Percentiles rank a stretch among this genome's conserved stretches.
Evolutionary conservation across 306 rosid species (phyloP).

Genomic region (Spatholobus suberectus): DNA sequence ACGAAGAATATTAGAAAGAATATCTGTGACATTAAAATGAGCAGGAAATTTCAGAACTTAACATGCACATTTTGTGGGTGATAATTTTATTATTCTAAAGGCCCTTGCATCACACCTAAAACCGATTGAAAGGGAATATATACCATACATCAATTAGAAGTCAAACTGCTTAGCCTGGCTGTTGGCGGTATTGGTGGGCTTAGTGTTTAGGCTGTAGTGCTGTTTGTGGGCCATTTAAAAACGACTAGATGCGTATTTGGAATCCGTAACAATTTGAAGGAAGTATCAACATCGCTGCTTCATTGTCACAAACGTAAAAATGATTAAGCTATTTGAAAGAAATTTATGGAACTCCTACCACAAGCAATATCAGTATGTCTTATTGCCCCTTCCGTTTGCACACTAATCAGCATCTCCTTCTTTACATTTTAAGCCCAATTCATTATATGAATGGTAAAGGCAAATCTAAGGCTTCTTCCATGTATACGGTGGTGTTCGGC

Average conservation of each 20-base stretch:
- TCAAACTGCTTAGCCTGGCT: neutral
- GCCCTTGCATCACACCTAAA: neutral
- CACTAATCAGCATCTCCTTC: neutral
- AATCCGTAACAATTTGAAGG: neutral
- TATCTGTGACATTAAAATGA: neutral
- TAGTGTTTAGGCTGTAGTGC: slow-evolving; percentile 5
- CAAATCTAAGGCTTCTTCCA: neutral
- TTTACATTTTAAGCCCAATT: neutral
- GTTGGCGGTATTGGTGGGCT: neutral
- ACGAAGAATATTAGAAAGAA: neutral
- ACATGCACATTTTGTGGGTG: neutral
- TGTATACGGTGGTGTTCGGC: neutral
- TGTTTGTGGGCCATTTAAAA: neutral
- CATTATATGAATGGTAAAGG: neutral
- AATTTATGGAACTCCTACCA: neutral
- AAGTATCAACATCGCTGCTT: neutral
- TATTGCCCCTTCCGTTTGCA: neutral
- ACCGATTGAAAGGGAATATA: neutral
- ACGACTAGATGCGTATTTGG: neutral
- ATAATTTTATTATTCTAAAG: neutral
- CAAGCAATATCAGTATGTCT: neutral
- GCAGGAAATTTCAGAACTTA: neutral
- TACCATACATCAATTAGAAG: neutral
- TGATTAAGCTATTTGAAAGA: neutral
- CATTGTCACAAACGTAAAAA: neutral